A percentile compares a stretch with the other conserved stretches of the same genome.
These are phyloP conservation scores for Aureobasidium sp. DNA, from an alignment of 2,329 filamentous ascomycete species.

Conservation along the genomic window DNA sequence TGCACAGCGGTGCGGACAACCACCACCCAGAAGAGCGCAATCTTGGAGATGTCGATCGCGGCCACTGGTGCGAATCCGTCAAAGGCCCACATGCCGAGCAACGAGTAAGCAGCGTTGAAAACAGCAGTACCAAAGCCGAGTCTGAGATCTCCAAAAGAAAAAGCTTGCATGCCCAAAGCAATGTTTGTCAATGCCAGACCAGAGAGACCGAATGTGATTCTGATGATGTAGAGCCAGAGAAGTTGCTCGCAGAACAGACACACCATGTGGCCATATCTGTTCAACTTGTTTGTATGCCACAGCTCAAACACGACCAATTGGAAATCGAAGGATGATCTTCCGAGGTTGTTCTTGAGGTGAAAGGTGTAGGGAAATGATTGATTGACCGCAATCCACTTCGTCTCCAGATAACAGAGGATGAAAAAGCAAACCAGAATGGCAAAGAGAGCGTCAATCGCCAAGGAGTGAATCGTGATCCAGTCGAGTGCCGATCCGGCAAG, in stretches of 20 bases:
- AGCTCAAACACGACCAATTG: slow-evolving; percentile 15
- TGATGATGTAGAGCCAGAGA: slow-evolving; percentile 13
- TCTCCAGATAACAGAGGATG: slow-evolving; percentile 15
- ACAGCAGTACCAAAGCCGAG: not conserved
- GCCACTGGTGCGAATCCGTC: not conserved
- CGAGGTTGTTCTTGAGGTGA: slow-evolving; percentile 15
- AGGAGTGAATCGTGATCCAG: slow-evolving; percentile 10
- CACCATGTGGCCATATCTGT: slow-evolving; percentile 16
- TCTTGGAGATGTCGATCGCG: slow-evolving; percentile 10
- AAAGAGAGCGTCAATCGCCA: slow-evolving; percentile 14
- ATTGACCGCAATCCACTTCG: slow-evolving; percentile 15
- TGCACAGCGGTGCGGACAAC: slow-evolving; percentile 15
- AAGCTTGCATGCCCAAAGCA: slow-evolving; percentile 7
- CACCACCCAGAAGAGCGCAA: slow-evolving; percentile 15
- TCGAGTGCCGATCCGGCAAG: slow-evolving; percentile 8
- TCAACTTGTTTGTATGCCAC: slow-evolving; percentile 16
- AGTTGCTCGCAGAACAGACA: slow-evolving; percentile 15
- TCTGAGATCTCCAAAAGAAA: slow-evolving; percentile 7
- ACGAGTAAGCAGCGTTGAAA: slow-evolving; percentile 13
- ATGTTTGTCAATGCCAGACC: slow-evolving; percentile 10
- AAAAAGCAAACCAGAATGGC: slow-evolving; percentile 14
- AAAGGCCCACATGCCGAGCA: slow-evolving; percentile 9
- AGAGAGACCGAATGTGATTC: slow-evolving; percentile 9
- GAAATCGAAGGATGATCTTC: slow-evolving; percentile 8
- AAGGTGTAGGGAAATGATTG: slow-evolving; percentile 17